Evolutionary conservation across 306 rosid genomes (phyloP).

Genomic region (Acacia melanoxylon): DNA sequence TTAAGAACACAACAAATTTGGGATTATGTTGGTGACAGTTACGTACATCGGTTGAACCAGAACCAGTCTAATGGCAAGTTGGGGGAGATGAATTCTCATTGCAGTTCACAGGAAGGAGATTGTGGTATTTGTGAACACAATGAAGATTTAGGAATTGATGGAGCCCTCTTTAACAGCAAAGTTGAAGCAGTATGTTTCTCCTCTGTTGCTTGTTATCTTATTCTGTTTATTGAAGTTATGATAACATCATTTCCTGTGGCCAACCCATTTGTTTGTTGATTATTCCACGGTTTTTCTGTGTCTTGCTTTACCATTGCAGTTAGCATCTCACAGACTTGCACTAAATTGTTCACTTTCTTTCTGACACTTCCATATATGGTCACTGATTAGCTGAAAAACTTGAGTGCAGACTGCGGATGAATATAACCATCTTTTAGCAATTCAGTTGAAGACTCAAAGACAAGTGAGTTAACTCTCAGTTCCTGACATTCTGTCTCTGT

Average conservation of each 20-base stretch:
- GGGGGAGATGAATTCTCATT: constrained; percentile 52
- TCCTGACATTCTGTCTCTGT: constrained; percentile 19
- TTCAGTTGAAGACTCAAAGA: constrained; percentile 91
- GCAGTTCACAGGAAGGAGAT: constrained; percentile 64
- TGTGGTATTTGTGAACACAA: constrained; percentile 63
- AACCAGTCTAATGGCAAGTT: constrained; percentile 84
- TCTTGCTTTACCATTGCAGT: constrained; percentile 22
- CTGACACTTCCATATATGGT: constrained; percentile 14
- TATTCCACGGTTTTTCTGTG: constrained; percentile 3
- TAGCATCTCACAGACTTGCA: neutral
- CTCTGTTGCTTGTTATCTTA: neutral
- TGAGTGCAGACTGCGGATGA: constrained; percentile 82
- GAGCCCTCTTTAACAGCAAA: constrained; percentile 84
- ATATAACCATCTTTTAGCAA: constrained; percentile 84
- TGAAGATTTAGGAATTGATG: constrained; percentile 75
- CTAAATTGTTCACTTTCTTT: neutral
- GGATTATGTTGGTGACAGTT: constrained; percentile 90
- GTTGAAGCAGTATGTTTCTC: constrained; percentile 75
- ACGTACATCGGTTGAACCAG: constrained; percentile 90
- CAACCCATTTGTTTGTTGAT: neutral
- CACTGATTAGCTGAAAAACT: constrained; percentile 36
- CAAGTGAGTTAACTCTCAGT: constrained; percentile 53
- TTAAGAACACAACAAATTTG: constrained; percentile 87
- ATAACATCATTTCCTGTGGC: constrained; percentile 6
- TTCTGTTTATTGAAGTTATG: constrained; percentile 11